Percentiles rank a stretch among this genome's conserved stretches.
Conservation (phyloP, 331 rosid species). For the Rhamnella rubrinervis region DNA sequence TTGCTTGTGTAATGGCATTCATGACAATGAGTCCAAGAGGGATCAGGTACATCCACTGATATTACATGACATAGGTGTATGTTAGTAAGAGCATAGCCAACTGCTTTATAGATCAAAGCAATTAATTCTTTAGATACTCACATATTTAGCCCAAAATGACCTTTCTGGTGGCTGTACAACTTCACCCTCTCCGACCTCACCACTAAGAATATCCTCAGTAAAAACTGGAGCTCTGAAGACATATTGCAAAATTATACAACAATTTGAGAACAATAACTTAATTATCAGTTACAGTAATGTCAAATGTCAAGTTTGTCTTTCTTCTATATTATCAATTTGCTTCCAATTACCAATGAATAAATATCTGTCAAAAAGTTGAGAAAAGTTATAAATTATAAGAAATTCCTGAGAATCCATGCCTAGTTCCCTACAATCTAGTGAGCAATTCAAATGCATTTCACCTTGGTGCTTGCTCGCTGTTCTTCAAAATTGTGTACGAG, state of each 20-base stretch:
- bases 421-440: neutral
- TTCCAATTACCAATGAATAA: neutral
- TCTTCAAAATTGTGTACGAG: conserved; percentile 88
- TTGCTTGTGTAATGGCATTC: conserved; percentile 96
- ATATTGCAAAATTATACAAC: conserved; percentile 3
- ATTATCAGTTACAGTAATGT: neutral
- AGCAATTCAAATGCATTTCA: conserved; percentile 32
- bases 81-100: conserved; percentile 10
- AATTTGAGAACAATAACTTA: neutral
- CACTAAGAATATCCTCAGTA: conserved; percentile 69
- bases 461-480: conserved; percentile 91
- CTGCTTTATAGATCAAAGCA: conserved; percentile 8
- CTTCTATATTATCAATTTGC: neutral
- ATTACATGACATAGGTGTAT: conserved; percentile 5
- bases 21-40: conserved; percentile 94
- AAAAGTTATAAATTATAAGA: neutral
- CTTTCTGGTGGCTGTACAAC: conserved; percentile 62
- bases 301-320: neutral
- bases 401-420: neutral
- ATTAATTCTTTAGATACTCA: conserved; percentile 44
- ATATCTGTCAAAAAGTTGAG: neutral
- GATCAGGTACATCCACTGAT: conserved; percentile 95
- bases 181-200: conserved; percentile 77
- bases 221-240: conserved; percentile 73
- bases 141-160: conserved; percentile 96